These are phyloP conservation scores for Rhizophlyctis rosea DNA, from an alignment of 192 early-diverging fungal genomes.

Conservation along the genomic window DNA sequence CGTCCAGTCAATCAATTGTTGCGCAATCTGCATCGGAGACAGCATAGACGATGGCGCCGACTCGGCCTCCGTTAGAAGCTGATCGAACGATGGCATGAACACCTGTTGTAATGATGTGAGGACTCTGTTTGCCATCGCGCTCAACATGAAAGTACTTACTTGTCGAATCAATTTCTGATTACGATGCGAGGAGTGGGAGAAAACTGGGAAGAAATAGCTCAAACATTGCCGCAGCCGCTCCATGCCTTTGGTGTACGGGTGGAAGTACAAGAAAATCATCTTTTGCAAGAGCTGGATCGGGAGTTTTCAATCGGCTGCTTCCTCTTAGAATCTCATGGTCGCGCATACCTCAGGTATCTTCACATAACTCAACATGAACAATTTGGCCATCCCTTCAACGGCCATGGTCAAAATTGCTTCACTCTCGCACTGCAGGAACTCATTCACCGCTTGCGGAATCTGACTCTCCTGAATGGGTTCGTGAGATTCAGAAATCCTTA, in stretches of 20 bases:
- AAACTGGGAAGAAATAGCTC: slow-evolving; percentile 86
- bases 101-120: slow-evolving; percentile 23
- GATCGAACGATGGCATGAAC: too few species aligned
- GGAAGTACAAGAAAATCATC: slow-evolving; percentile 80
- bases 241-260: slow-evolving; percentile 65
- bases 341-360: too few species aligned
- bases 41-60: too few species aligned
- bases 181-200: slow-evolving; percentile 68
- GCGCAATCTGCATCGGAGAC: slow-evolving; percentile 58
- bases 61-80: too few species aligned
- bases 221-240: slow-evolving; percentile 77
- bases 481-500: slow-evolving; percentile 29
- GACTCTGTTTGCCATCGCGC: too few species aligned
- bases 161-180: slow-evolving; percentile 67
- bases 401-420: slow-evolving; percentile 65
- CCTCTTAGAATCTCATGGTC: background rate
- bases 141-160: slow-evolving; percentile 41
- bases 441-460: slow-evolving; percentile 46
- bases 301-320: background rate
- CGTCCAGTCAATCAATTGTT: slow-evolving; percentile 75
- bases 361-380: slow-evolving; percentile 58
- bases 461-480: too few species aligned
- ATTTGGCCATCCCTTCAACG: slow-evolving; percentile 73
- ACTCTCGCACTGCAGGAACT: slow-evolving; percentile 54
- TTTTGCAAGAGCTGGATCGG: slow-evolving; percentile 58